Percentiles rank a stretch among this genome's conserved stretches.
phyloP scores from a whole-genome alignment of 805 yeast species.

The Wickerhamomyces bisporus region DNA sequence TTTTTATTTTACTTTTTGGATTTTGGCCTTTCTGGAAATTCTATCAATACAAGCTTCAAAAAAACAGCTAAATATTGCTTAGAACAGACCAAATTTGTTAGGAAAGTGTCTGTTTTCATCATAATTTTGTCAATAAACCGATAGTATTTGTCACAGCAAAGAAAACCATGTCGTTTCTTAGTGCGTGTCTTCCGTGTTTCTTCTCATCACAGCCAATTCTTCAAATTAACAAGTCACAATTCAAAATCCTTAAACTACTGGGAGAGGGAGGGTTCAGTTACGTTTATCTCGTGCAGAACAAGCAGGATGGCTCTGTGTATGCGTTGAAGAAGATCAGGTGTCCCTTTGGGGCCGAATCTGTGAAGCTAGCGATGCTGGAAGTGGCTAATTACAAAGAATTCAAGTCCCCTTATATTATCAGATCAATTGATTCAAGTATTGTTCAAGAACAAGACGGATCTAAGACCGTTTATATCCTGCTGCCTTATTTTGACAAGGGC shows the following conservation, averaged over 20 bases:
- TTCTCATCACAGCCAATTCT: slow-evolving; percentile 48
- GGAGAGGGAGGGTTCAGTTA: slow-evolving; percentile 92
- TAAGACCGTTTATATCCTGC: slow-evolving; percentile 66
- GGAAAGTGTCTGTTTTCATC: slow-evolving; percentile 1
- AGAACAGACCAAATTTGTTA: neutral
- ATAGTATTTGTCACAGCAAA: slow-evolving; percentile 4
- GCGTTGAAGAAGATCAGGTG: slow-evolving; percentile 86
- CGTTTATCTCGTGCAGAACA: slow-evolving; percentile 67
- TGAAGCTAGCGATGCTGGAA: slow-evolving; percentile 71
- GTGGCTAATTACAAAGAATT: slow-evolving; percentile 72
- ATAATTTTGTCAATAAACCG: slow-evolving; percentile 4
- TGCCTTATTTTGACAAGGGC: slow-evolving; percentile 72
- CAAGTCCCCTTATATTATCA: slow-evolving; percentile 59
- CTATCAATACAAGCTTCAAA: too few relatives aligned
- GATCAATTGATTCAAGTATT: slow-evolving; percentile 64
- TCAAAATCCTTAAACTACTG: slow-evolving; percentile 60
- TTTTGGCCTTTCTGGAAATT: too few relatives aligned
- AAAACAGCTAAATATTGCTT: too few relatives aligned
- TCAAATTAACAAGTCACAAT: slow-evolving; percentile 54
- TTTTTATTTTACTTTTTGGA: neutral
- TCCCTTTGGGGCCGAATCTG: slow-evolving; percentile 77
- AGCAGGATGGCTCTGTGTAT: slow-evolving; percentile 39
- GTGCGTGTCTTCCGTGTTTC: slow-evolving; percentile 13
- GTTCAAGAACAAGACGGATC: slow-evolving; percentile 76
- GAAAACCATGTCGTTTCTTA: slow-evolving; percentile 8